Base-by-base conservation (phyloP, 805 yeast species). In the Pichia cephalocereana region DNA sequence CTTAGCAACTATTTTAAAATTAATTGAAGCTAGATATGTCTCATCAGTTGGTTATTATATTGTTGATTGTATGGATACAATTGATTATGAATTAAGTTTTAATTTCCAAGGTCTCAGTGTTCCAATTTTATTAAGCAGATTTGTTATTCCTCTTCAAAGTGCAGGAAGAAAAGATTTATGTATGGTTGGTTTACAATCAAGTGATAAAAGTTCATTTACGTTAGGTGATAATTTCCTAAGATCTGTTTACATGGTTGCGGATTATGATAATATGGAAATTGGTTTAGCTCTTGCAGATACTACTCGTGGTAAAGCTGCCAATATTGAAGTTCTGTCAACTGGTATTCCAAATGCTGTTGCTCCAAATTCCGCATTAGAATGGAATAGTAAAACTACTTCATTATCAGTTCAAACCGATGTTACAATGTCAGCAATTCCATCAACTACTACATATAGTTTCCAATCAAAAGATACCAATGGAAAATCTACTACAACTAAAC, bases 21-120 rank as follows among this genome's bases (percentile, higher is more conserved):
- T 69, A 52, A 46, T 70, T 32, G 60, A 71, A 32, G 79, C 82
- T 2, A 28, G 57, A 2, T 82, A 71, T 54, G 66, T 74, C 15
- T 38, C 57, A 1, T 44, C 55, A 1, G 54, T 66, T 8, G 80
- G 79, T 2, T 71, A 70, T 41, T 83, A 79, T 59, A 37, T 66
- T 11, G 60, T 76, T 53, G 59, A 60, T 5, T 83, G 89, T 61
- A 40, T 46, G 7, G 56, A 60, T 49, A 54, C 58, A 8, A 48
- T 51, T 9, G 52, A 57, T 32, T 48, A 41, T 26, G 46, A 46
- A 52, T 50, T 78, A 7, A 65, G 65, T 37, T 79, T 78, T 54
- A 68, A 75, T 55, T 79, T 84, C 63, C 78, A 79, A 50, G 89
- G 87, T 8, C 61, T 69, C 17, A 55, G 60, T 9, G 77, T 83